Percentiles rank a stretch among this genome's conserved stretches.
Conservation (phyloP, 352 stramenopile species). For the Thraustotheca clavata region DNA sequence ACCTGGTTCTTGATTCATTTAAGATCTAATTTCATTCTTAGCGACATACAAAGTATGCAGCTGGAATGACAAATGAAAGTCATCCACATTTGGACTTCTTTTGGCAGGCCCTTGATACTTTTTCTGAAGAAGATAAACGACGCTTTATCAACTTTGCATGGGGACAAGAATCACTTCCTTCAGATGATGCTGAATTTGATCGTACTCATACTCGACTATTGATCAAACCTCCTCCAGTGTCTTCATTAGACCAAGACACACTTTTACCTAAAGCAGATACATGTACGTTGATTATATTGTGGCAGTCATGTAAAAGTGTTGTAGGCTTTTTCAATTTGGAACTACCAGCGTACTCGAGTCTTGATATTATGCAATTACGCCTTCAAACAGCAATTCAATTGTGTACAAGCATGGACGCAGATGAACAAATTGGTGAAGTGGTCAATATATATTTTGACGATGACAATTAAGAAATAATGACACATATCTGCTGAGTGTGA, state of each 20-base stretch:
- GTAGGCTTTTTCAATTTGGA: conserved; percentile 81
- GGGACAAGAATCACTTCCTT: conserved; percentile 69
- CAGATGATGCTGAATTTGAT: conserved; percentile 72
- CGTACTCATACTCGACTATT: conserved; percentile 61
- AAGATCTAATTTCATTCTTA: conserved; percentile 9
- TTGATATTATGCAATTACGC: conserved; percentile 59
- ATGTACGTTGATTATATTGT: conserved; percentile 28
- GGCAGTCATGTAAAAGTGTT: neutral
- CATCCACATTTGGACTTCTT: conserved; percentile 70
- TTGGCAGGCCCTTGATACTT: conserved; percentile 48
- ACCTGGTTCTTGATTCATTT: conserved; percentile 1
- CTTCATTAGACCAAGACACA: conserved; percentile 34
- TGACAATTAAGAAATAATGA: conserved; percentile 49
- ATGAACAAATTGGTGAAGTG: conserved; percentile 50
- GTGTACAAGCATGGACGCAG: conserved; percentile 75
- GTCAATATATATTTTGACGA: conserved; percentile 64
- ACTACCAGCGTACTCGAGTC: conserved; percentile 61
- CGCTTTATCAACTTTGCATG: conserved; percentile 82
- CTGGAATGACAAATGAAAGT: conserved; percentile 59
- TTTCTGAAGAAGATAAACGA: conserved; percentile 68
- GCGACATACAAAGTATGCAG: conserved; percentile 71
- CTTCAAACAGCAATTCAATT: conserved; percentile 63
- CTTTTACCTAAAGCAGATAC: conserved; percentile 71
- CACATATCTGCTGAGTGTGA: conserved; percentile 66
- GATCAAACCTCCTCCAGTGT: conserved; percentile 50